Evolutionary conservation across 495 filamentous ascomycete species (phyloP), one percentile per base, ranked within the genome.

Genomic region (Hyaloscypha variabilis): DNA sequence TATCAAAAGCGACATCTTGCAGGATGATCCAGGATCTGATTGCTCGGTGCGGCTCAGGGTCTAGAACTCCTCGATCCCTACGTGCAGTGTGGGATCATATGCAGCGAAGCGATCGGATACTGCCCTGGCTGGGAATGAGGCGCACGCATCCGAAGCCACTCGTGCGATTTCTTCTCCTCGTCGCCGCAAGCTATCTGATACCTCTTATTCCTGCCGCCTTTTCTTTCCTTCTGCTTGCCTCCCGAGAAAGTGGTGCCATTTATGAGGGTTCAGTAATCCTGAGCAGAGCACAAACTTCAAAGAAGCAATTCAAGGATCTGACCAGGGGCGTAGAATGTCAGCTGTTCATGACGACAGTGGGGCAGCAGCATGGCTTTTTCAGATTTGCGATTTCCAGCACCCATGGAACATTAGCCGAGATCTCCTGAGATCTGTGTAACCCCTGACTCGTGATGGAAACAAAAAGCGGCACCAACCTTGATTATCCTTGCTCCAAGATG

Each of bases 301-400:
- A 51, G 19, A 51, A 21, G 19, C 23, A 21, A 25, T 51, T 51
- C 19, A 21, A 25, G 49, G 19, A 25, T 51, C 11, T 10, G 51
- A 29, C 51, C 51, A 25, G 51, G 51, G 51, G 3, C 26, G 21
- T 11, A 23, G 6, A 6, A 4, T 3, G 51, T 53, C 51, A 53
- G 23, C 51, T 24, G 51, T 54, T 54, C 6, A 54, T 54, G 51
- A 54, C 51, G 51, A 24, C 51, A 21, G 49, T 51, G 51, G 51
- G n/a, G 51, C 39, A 14, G 17, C 39, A 46, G 11, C 11, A 46
- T 19, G 39, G 39, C 39, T 14, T 46, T 46, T 46, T 17, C 19
- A 4, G 31, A 17, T 46, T 46, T 46, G 6, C 39, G 39, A 46
- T 46, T 10, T n/a, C 3, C 39, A 46, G 6, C 39, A 14, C 19